Base-by-base conservation (phyloP, 2,329 filamentous ascomycete genomes). In the Dryadomyces quercivorus region DNA sequence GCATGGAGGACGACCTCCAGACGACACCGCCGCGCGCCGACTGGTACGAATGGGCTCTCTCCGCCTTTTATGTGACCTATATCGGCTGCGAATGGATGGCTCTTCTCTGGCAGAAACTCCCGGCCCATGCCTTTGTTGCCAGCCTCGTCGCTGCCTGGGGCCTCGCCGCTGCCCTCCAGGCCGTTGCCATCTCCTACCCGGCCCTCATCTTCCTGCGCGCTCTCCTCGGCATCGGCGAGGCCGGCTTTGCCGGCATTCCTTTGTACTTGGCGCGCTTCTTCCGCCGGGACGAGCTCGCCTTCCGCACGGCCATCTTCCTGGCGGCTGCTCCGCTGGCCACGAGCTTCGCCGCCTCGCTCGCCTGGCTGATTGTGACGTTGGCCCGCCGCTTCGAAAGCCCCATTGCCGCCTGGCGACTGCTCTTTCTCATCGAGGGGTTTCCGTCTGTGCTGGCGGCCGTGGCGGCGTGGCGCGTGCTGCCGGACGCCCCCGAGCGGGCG, bases 341-440 rank as follows among this genome's bases (percentile, higher is more conserved):
- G 45, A 84, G 83, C 1, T 91, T 94, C 64, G 87, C 88, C 0
- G 88, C 88, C 43, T 84, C 78, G 9, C 73, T 95, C 4, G 89
- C 90, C 8, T 89, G 85, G 83, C 63, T 82, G 21, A 92, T 95
- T 58, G 78, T 90, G 51, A 82, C 80, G 61, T 62, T 89, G 15
- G 87, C 81, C 51, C 46, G 44, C n/a, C 42, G 36, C 13, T 50
- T 53, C 2, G 51, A 44, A 1, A 55, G 51, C 21, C 85, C 85
- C 16, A 83, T 95, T 51, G 86, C 88, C 0, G 81, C 86, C 4
- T 95, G 90, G 90, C 79, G 90, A n/a, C 75, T 91, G 2, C 74
- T 95, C 31, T 94, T 95, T 63, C 75, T 95, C 8, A 61, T 92
- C 13, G 90, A 95, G 67, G 90, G 89, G 1, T 92, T 94, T 57